These are phyloP conservation scores for Calonectria leucothoes DNA, from an alignment of 2,329 filamentous ascomycete genomes.

Conservation along the genomic window DNA sequence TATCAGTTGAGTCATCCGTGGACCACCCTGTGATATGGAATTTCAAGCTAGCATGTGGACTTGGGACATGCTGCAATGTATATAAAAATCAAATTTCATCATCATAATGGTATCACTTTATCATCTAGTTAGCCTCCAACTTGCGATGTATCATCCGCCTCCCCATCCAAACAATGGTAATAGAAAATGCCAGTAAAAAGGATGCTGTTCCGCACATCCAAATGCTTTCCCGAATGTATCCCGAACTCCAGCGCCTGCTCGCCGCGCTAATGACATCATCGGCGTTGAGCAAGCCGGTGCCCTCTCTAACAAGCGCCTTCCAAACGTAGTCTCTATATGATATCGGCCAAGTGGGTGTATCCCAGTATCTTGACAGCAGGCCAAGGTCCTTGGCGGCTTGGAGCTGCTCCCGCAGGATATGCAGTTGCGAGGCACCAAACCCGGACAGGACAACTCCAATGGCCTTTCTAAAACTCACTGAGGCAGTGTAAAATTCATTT, in stretches of 20 bases:
- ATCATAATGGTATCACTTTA: neutral
- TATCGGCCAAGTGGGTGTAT: conserved; percentile 68
- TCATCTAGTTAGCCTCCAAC: neutral
- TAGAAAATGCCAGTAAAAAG: conserved; percentile 27
- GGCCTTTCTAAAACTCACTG: conserved; percentile 62
- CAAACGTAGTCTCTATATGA: conserved; percentile 67
- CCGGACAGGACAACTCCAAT: conserved; percentile 59
- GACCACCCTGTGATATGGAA: neutral
- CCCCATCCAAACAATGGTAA: conserved; percentile 30
- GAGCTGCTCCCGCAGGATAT: conserved; percentile 56
- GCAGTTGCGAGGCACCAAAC: conserved; percentile 55
- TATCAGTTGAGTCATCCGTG: neutral
- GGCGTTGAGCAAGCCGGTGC: conserved; percentile 70
- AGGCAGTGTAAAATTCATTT: conserved; percentile 74
- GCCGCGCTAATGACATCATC: conserved; percentile 64
- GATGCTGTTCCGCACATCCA: conserved; percentile 35
- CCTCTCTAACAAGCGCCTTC: conserved; percentile 64
- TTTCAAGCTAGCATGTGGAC: neutral
- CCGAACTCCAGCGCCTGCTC: conserved; percentile 30
- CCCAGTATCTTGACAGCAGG: conserved; percentile 71
- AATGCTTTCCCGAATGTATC: conserved; percentile 30
- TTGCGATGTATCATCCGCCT: conserved; percentile 19
- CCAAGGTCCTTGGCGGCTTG: conserved; percentile 61
- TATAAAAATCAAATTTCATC: neutral
- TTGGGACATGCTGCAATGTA: neutral